Conservation (phyloP, 75 land plant genomes). For the Cryptomeria japonica region DNA sequence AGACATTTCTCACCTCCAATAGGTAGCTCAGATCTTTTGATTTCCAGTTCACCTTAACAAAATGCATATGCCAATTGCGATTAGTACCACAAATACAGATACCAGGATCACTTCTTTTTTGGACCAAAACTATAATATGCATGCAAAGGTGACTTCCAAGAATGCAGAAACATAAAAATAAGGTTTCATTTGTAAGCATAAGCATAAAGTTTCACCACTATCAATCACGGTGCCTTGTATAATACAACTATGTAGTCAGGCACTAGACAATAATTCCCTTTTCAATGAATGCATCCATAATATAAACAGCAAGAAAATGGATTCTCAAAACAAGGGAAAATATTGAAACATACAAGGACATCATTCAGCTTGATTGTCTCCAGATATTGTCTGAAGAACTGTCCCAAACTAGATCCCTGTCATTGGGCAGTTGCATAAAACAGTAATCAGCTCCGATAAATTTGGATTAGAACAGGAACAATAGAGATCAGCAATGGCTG, state of each 20-base stretch:
- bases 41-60: conserved; percentile 79
- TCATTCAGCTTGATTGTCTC: conserved; percentile 95
- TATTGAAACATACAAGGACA: conserved; percentile 49
- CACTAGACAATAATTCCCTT: neutral
- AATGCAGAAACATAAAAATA: neutral
- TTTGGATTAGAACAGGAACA: neutral
- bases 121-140: neutral
- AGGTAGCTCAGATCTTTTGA: conserved; percentile 80
- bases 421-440: neutral
- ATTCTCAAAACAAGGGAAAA: neutral
- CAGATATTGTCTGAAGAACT: conserved; percentile 87
- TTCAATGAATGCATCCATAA: neutral
- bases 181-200: neutral
- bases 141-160: neutral
- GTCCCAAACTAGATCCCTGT: conserved; percentile 97
- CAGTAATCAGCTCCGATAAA: neutral
- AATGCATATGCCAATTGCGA: neutral
- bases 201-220: neutral
- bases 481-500: neutral
- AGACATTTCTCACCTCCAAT: conserved; percentile 49
- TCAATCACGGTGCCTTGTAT: neutral
- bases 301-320: conserved; percentile 3
- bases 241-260: neutral
- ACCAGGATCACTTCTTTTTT: neutral
- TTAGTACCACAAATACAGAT: neutral